A percentile compares a stretch with the other conserved stretches of the same genome.
phyloP scores from a whole-genome alignment of 768 basidiomycete genomes.

The Termitomyces sp. region DNA sequence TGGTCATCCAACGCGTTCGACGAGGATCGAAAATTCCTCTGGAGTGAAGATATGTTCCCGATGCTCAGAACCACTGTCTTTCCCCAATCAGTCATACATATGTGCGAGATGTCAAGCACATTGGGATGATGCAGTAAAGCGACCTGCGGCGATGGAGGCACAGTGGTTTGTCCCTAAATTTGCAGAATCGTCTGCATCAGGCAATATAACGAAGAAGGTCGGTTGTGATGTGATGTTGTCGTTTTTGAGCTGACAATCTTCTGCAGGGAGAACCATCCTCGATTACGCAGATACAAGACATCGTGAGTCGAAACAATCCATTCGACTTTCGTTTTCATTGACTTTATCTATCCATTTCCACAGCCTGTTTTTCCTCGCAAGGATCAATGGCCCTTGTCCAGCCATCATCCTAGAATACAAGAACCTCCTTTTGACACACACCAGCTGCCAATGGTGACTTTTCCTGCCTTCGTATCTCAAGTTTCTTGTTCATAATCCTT shows the following conservation, averaged over 20 bases:
- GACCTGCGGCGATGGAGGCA: not conserved
- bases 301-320: not conserved
- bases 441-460: not conserved
- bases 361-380: not conserved
- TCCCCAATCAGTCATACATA: not conserved
- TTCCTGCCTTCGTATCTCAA: not conserved
- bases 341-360: not conserved
- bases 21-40: not conserved
- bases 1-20: not conserved
- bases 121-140: not conserved
- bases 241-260: not conserved
- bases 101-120: conserved; percentile 4
- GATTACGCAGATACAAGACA: not conserved
- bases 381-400: not conserved
- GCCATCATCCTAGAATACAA: not conserved
- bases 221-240: not conserved
- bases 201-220: not conserved
- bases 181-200: not conserved
- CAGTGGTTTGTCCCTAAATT: not conserved
- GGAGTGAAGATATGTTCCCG: not conserved
- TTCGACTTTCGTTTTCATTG: not conserved
- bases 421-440: not conserved
- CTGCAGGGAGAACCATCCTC: not conserved
- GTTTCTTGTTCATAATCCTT: not conserved
- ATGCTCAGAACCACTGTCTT: conserved; percentile 1